phyloP scores from a whole-genome alignment of 805 yeast species.

The Candida parachauliodes region DNA sequence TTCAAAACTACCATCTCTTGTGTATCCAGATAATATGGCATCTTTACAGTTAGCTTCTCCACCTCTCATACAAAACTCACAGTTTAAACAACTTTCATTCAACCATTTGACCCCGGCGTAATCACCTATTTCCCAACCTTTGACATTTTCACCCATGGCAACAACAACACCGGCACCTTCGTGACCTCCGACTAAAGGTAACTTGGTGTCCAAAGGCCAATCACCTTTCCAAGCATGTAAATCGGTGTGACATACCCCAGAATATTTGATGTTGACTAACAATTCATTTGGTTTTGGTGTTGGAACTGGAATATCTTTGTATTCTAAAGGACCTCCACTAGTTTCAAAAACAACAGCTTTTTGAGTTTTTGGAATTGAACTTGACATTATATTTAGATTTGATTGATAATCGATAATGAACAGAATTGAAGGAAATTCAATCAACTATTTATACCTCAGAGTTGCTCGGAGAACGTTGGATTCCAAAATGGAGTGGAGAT shows the following conservation, averaged over 20 bases:
- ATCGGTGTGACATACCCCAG: conserved; percentile 47
- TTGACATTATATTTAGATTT: conserved; percentile 13
- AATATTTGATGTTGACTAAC: conserved; percentile 42
- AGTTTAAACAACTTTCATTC: conserved; percentile 41
- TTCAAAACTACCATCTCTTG: conserved; percentile 70
- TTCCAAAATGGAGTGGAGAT: too few relatives aligned
- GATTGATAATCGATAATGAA: too few relatives aligned
- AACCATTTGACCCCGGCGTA: conserved; percentile 45
- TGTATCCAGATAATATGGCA: conserved; percentile 71
- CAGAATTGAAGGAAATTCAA: too few relatives aligned
- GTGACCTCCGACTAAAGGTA: conserved; percentile 47
- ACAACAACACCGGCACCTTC: conserved; percentile 49
- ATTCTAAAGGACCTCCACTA: conserved; percentile 39
- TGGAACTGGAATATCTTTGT: conserved; percentile 43
- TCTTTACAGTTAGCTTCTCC: conserved; percentile 55
- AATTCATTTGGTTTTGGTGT: conserved; percentile 38
- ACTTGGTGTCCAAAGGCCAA: conserved; percentile 43
- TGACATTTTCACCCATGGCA: conserved; percentile 38
- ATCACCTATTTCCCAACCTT: conserved; percentile 43
- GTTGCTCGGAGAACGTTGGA: too few relatives aligned
- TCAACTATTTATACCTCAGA: too few relatives aligned
- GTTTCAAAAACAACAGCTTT: conserved; percentile 42
- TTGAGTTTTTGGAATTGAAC: conserved; percentile 34
- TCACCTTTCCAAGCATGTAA: conserved; percentile 48
- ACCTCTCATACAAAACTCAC: conserved; percentile 40